Evolutionary conservation across 1,284 basidiomycete species (phyloP), one percentile per base, ranked within the genome.

Genomic region (Boletellus deceptivus): DNA sequence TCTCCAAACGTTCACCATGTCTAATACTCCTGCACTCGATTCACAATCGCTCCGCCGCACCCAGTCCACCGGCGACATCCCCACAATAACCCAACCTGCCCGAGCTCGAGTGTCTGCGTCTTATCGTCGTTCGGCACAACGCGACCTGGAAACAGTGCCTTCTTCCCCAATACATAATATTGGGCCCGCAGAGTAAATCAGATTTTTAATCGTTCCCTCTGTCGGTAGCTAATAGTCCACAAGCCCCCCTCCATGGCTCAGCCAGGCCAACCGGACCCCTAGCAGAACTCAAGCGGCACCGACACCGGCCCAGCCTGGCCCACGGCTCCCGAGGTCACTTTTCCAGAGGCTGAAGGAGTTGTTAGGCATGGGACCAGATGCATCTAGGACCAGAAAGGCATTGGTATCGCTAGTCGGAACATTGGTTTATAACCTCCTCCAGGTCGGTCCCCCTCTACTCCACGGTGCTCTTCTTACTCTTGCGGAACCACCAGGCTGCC

Each of bases 381-480:
- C 81, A 33, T 77, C 83, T 7, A 74, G 71, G 48, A 74, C 72
- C 7, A 75, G 86, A 42, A 82, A 79, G 61, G 72, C 78, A 45
- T 63, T 85, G 9, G 72, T 86, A n/a, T 77, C 77, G 3, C 58
- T 88, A 5, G 61, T 82, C 29, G 81, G 78, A 69, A 78, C 75
- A 50, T 54, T 86, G 5, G 51, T 62, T 2, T 85, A 83, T 64
- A 79, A 79, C 51, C 67, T 78, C 24, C 59, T 71, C 8, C 85
- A 90, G 75, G 86, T 86, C 48, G 33, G 76, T 69, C 22, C 38
- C 24, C 41, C 31, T 43, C 46, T 37, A 2, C 43, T 24, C 7
- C 18, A 39, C 36, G 17, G 11, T 13, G 17, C 22, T 37, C 43
- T 45, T 49, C 52, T 64, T 46, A 67, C 46, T 22, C 31, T 41